Conservation (phyloP, 2,329 filamentous ascomycete genomes). For the Talaromyces sp. region DNA sequence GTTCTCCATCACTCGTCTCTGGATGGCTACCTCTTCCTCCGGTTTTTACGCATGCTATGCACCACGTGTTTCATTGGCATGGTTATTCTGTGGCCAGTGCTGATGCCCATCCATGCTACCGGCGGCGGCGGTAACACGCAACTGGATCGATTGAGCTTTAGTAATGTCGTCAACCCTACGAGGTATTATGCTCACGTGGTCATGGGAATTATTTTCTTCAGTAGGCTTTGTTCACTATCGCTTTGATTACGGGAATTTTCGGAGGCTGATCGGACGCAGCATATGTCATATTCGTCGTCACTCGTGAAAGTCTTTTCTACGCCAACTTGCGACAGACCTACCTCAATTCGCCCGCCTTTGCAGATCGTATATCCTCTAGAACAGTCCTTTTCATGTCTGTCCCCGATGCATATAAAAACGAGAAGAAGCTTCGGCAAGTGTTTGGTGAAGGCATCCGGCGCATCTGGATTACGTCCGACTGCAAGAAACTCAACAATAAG, state of each 20-base stretch:
- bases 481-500: slow-evolving; percentile 67
- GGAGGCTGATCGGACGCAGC: slow-evolving; percentile 26
- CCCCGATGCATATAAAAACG: slow-evolving; percentile 68
- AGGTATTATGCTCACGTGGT: slow-evolving; percentile 74
- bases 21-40: slow-evolving; percentile 86
- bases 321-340: slow-evolving; percentile 89
- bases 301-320: slow-evolving; percentile 83
- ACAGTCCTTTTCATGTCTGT: slow-evolving; percentile 87
- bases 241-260: not conserved
- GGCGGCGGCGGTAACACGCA: slow-evolving; percentile 62
- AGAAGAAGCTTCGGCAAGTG: slow-evolving; percentile 66
- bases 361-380: slow-evolving; percentile 77
- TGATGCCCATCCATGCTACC: slow-evolving; percentile 82
- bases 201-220: slow-evolving; percentile 73
- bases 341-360: slow-evolving; percentile 75
- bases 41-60: slow-evolving; percentile 73
- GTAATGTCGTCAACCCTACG: slow-evolving; percentile 61
- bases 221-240: slow-evolving; percentile 26
- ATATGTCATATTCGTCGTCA: slow-evolving; percentile 81
- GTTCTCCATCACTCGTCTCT: slow-evolving; percentile 87
- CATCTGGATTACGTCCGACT: slow-evolving; percentile 77
- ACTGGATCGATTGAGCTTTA: slow-evolving; percentile 73
- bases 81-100: slow-evolving; percentile 76
- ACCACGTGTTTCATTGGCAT: slow-evolving; percentile 77
- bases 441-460: slow-evolving; percentile 76